phyloP scores from a whole-genome alignment of 768 basidiomycete species.

The Mycena rebaudengoi region DNA sequence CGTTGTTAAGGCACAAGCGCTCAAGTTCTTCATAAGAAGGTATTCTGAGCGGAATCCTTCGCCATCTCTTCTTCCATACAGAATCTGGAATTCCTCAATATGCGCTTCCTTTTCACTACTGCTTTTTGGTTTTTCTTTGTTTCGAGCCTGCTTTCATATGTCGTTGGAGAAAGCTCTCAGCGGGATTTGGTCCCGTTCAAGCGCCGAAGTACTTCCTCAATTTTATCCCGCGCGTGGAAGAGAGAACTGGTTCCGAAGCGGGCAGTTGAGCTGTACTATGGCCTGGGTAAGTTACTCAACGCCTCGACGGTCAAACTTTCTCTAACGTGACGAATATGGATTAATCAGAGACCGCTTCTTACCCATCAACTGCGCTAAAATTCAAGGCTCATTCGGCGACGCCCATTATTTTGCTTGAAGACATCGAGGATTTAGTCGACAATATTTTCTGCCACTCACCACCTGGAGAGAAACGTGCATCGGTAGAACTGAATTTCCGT shows the following conservation, averaged over 20 bases:
- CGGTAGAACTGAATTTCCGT: neutral
- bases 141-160: neutral
- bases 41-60: no score
- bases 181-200: neutral
- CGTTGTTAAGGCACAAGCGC: no score
- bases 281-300: neutral
- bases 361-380: conserved; percentile 7
- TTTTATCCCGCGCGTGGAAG: neutral
- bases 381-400: neutral
- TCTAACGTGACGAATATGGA: neutral
- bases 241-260: neutral
- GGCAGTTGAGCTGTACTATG: neutral
- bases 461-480: neutral
- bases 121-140: neutral
- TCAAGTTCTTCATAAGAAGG: no score
- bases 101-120: neutral
- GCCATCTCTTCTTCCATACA: no score
- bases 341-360: neutral
- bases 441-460: neutral
- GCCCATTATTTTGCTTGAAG: conserved; percentile 8
- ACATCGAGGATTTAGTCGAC: conserved; percentile 3
- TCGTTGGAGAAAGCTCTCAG: neutral
- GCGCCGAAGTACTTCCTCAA: neutral
- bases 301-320: neutral
- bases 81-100: neutral